Base-by-base conservation (phyloP, 768 basidiomycete species). In the Termitomyces sp. region DNA sequence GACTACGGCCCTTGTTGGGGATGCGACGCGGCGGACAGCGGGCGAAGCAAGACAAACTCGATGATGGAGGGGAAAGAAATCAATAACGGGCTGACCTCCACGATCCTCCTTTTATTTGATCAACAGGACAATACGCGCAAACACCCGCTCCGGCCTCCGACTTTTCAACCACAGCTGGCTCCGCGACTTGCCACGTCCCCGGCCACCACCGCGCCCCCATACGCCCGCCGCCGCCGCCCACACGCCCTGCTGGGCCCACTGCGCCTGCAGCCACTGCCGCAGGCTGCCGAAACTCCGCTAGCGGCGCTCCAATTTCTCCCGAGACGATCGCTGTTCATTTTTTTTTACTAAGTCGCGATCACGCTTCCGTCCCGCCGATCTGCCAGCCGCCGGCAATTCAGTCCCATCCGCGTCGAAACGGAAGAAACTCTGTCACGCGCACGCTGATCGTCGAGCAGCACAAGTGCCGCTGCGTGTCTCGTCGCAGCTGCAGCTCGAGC, bases 21-120 rank as follows among this genome's bases (percentile, higher is more conserved):
- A 63, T 51, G 46, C 29, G 48, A 44, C 47, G 45, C 26, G 37
- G 20, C 47, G 53, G 55, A 55, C 51, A 24, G 37, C 34, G 41
- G 54, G 46, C 51, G 45, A 50, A 50, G 36, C 50, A 45, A 55
- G 54, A 48, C 29, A 52, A 56, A 45, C 56, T 60, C 28, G 56
- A 62, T 57, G 63, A 61, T 62, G 61, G 62, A 61, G 51, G 62
- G 55, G 59, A 58, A 55, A 61, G 61, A 60, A 59, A 60, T 56
- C 59, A 65, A 65, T 69, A 60, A 55, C 60, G 62, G 49, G 52
- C 58, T 10, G 52, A 50, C 50, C 47, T 63, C 2, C 42, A 54
- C 59, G 60, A 65, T 62, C 54, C 61, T 62, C 60, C 68, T 61
- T 69, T 69, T 62, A 68, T 70, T 68, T 57, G 42, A 57, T 57